Base-by-base conservation (phyloP, 139 green algal genomes). In the Coelastrella sp. region DNA sequence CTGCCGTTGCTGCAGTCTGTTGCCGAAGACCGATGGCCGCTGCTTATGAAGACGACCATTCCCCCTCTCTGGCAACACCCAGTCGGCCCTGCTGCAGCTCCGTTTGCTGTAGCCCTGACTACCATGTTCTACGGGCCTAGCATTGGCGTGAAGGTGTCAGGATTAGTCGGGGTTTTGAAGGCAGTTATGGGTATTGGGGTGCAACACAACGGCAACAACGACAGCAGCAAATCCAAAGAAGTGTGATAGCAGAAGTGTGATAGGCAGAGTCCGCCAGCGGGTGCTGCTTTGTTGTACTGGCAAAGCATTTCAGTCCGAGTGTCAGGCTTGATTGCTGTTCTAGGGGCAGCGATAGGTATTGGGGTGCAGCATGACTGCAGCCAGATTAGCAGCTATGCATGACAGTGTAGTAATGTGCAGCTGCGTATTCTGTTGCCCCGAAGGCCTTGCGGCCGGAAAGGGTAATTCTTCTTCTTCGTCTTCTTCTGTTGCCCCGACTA, bases 111-210 rank as follows among this genome's bases (percentile, higher is more conserved):
- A 8, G 87, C 89, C 2, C 95, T 99, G 10, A 94, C 98, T 3
- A 93, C 92, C 65, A 98, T 99, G 96, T 99, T 99, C 93, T 99
- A 98, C 90, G 94, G 93, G 0, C 94, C 93, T 7, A 92, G 92
- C 56, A 75, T 95, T 8, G 82, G 54, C 16, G 57, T 84, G 19
- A 83, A 89, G 73, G 76, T 77, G 13, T 47, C 58, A 14, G 74
- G 73, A 22, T 73, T 90, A 13, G 19, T 90, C 4, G 73, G 85
- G 3, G 85, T 90, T 57, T 64, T 84, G 23, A 83, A 80, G 73
- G 85, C 85, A 61, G 85, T 90, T 5, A 90, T 47, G 14, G 85
- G 71, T 10, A 11, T 88, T 16, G 32, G 83, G 54, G 56, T 32
- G 7, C 23, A 19, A 6, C 13, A 66, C 10, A 17, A 32, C 19